These are phyloP conservation scores for Boletellus sp. DNA, from an alignment of 1,284 basidiomycete species.

Conservation along the genomic window DNA sequence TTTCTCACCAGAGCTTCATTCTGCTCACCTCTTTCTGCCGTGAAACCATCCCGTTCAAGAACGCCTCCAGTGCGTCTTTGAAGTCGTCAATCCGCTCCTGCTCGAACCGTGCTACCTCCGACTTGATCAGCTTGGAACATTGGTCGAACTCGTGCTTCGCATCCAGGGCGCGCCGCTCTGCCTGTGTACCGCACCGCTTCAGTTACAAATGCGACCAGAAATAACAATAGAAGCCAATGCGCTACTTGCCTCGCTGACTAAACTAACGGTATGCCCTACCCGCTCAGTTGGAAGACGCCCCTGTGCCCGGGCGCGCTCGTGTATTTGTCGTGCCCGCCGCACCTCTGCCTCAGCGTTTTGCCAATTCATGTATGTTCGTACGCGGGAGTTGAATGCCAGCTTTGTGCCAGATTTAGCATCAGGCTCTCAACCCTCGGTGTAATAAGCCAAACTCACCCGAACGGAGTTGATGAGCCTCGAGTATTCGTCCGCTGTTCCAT, in stretches of 20 bases:
- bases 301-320: conserved; percentile 79
- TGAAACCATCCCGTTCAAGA: conserved; percentile 78
- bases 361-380: conserved; percentile 80
- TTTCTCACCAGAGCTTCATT: neutral
- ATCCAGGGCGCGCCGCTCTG: conserved; percentile 79
- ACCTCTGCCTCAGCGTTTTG: conserved; percentile 77
- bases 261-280: conserved; percentile 62
- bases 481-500: conserved; percentile 76
- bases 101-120: conserved; percentile 92
- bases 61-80: conserved; percentile 70
- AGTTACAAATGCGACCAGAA: neutral
- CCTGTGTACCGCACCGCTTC: conserved; percentile 36
- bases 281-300: conserved; percentile 67
- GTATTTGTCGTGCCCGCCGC: conserved; percentile 63
- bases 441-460: conserved; percentile 46
- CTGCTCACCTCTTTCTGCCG: conserved; percentile 75
- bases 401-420: conserved; percentile 28
- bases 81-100: conserved; percentile 89
- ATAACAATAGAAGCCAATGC: too few species aligned
- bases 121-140: conserved; percentile 83
- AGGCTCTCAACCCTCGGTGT: neutral
- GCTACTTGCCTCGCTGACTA: conserved; percentile 69
- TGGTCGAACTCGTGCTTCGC: conserved; percentile 86
- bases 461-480: conserved; percentile 88
- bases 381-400: conserved; percentile 84